Evolutionary conservation across 768 basidiomycete species (phyloP).

Genomic region (Lyophyllum shimeji): DNA sequence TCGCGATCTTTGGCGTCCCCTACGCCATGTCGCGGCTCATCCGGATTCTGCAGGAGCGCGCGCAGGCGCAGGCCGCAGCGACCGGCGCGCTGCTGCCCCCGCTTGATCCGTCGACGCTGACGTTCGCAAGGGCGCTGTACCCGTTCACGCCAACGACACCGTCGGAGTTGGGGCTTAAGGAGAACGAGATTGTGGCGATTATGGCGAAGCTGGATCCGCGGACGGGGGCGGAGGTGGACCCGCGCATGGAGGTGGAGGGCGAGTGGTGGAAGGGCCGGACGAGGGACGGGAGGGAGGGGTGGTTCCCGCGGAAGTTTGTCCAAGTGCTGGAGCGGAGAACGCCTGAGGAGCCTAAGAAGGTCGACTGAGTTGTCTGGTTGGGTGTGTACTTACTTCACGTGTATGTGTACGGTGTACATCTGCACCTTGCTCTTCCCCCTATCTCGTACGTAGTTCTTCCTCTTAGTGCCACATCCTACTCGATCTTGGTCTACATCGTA

Average conservation of each 20-base stretch:
- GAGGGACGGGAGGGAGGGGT: slow-evolving; percentile 87
- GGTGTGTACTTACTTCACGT: background rate
- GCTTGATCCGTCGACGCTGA: slow-evolving; percentile 75
- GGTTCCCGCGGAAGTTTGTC: slow-evolving; percentile 93
- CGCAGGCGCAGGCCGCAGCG: slow-evolving; percentile 45
- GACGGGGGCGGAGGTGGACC: slow-evolving; percentile 68
- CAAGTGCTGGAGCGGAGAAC: slow-evolving; percentile 57
- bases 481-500: slow-evolving; percentile 6
- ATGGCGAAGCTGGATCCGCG: slow-evolving; percentile 75
- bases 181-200: slow-evolving; percentile 93
- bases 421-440: background rate
- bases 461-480: background rate
- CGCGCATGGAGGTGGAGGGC: slow-evolving; percentile 56
- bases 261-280: slow-evolving; percentile 98
- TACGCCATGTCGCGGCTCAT: slow-evolving; percentile 93
- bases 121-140: slow-evolving; percentile 83
- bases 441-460: background rate
- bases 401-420: background rate
- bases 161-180: slow-evolving; percentile 77
- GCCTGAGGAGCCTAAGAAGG: slow-evolving; percentile 25
- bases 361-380: slow-evolving; percentile 8
- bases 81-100: slow-evolving; percentile 45
- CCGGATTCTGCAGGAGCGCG: slow-evolving; percentile 68
- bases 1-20: slow-evolving; percentile 91
- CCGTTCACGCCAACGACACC: slow-evolving; percentile 73